Evolutionary conservation across 495 filamentous ascomycete genomes (phyloP), one percentile per base, ranked within the genome.

Genomic region (Friedmanniomyces simplex): DNA sequence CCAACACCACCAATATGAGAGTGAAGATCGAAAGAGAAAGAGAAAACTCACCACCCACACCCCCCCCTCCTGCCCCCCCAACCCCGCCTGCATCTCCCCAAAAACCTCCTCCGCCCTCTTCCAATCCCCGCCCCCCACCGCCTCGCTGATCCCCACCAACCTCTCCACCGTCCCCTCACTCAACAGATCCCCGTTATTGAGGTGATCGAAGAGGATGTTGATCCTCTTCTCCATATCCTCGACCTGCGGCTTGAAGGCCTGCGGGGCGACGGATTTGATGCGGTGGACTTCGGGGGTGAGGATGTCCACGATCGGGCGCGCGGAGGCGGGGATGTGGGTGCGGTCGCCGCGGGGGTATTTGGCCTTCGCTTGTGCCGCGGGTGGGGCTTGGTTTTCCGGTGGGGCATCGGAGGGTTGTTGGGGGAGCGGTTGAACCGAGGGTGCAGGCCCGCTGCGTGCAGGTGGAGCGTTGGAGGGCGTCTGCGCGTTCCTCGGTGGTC

Each of bases 111-210:
- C 73, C 1, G 93, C 93, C n/a, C 76, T 76, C 43, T 86, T 83
- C 59, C 87, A 96, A 60, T 95, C 76, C 71, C 81, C 84, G 0
- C 67, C 71, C 59, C 85, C 79, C 18, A 97, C 66, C 11, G 85
- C 84, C 56, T 77, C 71, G 13, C 86, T 80, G 20, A 93, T 69
- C 66, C 86, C 76, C 34, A 74, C 71, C 79, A 89, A 78, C 49
- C 83, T 77, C 56, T 81, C 73, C 43, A 96, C 74, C 7, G 91
- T 96, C 64, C 91, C 88, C 26, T 82, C 77, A 68, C 83, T 87
- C 50, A 96, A 76, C 24, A 98, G 73, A 58, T 96, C 89, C 65
- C 88, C 86, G 65, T 97, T 97, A 76, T 97, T 97, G 50, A 98
- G 76, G 70, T 96, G 89, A 66, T 97, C 90, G 72, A 95, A 98